These are phyloP conservation scores for Cairneyella variabilis DNA, from an alignment of 495 filamentous ascomycete genomes.

Conservation along the genomic window DNA sequence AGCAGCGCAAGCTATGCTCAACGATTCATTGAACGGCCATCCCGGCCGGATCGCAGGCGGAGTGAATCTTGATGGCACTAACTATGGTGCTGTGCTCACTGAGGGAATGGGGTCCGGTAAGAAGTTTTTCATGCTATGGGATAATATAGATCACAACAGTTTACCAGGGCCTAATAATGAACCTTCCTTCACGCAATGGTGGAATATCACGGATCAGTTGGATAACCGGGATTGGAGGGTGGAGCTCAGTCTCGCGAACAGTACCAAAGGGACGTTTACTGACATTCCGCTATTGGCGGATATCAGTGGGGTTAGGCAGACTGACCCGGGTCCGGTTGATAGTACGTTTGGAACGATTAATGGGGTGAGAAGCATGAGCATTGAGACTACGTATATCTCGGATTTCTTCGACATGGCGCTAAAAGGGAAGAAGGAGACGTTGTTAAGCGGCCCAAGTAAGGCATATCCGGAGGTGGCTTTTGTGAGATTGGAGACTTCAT, in stretches of 20 bases:
- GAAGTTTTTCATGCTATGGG: slow-evolving; percentile 11
- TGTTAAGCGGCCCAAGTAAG: neutral
- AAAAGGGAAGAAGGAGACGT: neutral
- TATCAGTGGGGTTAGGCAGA: neutral
- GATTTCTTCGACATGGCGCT: neutral
- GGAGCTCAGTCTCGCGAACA: slow-evolving; percentile 4
- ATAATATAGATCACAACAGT: too few relatives aligned
- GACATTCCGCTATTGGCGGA: neutral
- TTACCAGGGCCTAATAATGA: neutral
- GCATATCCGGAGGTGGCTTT: neutral
- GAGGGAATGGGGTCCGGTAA: slow-evolving; percentile 3
- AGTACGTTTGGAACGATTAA: neutral
- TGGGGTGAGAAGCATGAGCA: neutral
- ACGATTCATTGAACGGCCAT: slow-evolving; percentile 8
- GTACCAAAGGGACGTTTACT: slow-evolving; percentile 5
- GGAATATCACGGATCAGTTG: slow-evolving; percentile 3
- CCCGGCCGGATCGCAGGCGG: slow-evolving; percentile 5
- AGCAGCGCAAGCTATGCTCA: slow-evolving; percentile 11
- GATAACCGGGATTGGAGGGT: neutral
- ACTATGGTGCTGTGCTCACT: slow-evolving; percentile 4
- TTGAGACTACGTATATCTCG: neutral
- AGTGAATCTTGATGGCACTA: slow-evolving; percentile 6
- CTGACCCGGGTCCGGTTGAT: too few relatives aligned
- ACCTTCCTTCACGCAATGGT: neutral
- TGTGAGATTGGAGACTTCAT: too few relatives aligned